These are phyloP conservation scores for Luzula sylvatica DNA, from an alignment of 176 grass and related monocot genomes.

Conservation along the genomic window DNA sequence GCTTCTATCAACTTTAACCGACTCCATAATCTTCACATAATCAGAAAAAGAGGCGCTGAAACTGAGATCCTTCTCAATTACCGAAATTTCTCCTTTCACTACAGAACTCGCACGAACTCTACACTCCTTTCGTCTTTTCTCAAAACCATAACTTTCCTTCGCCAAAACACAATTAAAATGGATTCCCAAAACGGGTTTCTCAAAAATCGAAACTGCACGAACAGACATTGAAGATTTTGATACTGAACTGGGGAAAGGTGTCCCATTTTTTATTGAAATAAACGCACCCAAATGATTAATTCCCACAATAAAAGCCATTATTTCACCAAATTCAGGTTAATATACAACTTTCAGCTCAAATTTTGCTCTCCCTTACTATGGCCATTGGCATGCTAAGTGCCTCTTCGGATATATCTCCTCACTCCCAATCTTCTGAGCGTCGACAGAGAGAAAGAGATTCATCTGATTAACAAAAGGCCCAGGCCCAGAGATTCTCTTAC, in stretches of 20 bases:
- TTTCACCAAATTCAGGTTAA: not conserved
- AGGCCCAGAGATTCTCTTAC: too few species aligned
- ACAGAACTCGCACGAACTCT: slow-evolving; percentile 10
- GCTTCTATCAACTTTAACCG: slow-evolving; percentile 59
- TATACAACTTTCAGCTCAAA: too few species aligned
- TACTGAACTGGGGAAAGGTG: slow-evolving; percentile 9
- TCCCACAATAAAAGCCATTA: slow-evolving; percentile 29
- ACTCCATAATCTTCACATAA: slow-evolving; percentile 98
- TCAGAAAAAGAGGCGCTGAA: slow-evolving; percentile 75
- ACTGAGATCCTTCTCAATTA: slow-evolving; percentile 74
- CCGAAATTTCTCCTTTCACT: slow-evolving; percentile 22
- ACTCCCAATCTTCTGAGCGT: too few species aligned
- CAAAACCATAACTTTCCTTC: slow-evolving; percentile 25
- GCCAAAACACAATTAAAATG: slow-evolving; percentile 25
- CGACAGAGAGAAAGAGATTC: too few species aligned
- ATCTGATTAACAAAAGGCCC: too few species aligned
- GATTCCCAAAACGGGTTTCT: slow-evolving; percentile 10
- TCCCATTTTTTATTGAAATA: slow-evolving; percentile 19
- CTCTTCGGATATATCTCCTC: too few species aligned
- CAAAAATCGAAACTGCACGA: slow-evolving; percentile 10
- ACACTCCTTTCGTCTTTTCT: slow-evolving; percentile 6
- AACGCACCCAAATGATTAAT: slow-evolving; percentile 30
- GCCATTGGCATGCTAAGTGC: too few species aligned
- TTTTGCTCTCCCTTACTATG: too few species aligned
- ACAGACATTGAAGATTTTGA: slow-evolving; percentile 11